Conservation (phyloP, 306 rosid species). For the Begonia loranthoides region DNA sequence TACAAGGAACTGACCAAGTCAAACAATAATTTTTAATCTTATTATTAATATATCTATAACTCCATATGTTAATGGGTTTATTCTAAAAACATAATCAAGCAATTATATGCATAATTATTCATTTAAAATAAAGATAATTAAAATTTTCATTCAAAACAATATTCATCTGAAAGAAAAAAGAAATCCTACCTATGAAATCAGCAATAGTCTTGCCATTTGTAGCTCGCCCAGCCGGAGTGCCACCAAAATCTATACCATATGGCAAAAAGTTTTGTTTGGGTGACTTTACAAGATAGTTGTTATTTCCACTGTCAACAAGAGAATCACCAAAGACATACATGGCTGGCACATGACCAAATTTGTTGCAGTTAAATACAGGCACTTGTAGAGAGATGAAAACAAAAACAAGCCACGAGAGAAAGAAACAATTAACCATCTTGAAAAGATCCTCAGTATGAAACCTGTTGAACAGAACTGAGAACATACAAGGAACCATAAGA, state of each 20-base stretch:
- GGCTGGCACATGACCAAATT: slow-evolving; percentile 12
- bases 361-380: not conserved
- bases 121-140: too few species aligned
- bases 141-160: not conserved
- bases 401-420: not conserved
- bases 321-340: slow-evolving; percentile 36
- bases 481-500: too few species aligned
- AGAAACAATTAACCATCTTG: not conserved
- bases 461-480: too few species aligned
- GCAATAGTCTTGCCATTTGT: slow-evolving; percentile 29
- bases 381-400: not conserved
- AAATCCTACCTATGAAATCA: slow-evolving; percentile 24
- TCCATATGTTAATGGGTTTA: too few species aligned
- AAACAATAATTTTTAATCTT: too few species aligned
- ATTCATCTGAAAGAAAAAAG: not conserved
- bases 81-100: not conserved
- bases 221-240: slow-evolving; percentile 19
- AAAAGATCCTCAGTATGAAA: not conserved
- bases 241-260: slow-evolving; percentile 23
- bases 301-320: slow-evolving; percentile 23
- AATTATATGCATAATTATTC: too few species aligned
- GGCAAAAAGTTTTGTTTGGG: slow-evolving; percentile 8
- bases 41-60: too few species aligned
- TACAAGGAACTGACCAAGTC: too few species aligned
- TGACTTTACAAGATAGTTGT: slow-evolving; percentile 1